Evolutionary conservation across 352 stramenopile species (phyloP).

Genomic region (Phytophthora syringae): DNA sequence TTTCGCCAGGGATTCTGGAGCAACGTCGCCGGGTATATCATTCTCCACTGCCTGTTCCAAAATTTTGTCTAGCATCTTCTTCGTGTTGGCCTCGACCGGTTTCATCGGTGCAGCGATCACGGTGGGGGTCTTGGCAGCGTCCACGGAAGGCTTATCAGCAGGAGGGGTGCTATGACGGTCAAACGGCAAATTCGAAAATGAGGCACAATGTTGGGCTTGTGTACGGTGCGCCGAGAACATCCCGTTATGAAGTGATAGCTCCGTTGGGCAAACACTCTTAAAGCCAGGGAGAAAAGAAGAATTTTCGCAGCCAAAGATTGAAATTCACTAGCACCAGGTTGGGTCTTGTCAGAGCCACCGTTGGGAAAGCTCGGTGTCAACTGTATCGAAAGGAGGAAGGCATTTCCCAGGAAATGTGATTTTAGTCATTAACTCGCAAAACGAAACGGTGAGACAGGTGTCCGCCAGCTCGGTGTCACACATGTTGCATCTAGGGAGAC

Average conservation of each 20-base stretch:
- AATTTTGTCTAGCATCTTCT: neutral
- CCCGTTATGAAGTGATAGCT: no score
- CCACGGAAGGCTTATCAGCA: neutral
- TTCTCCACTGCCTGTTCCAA: neutral
- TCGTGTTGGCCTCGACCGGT: neutral
- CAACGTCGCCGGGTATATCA: no score
- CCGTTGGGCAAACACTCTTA: neutral
- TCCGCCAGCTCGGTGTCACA: neutral
- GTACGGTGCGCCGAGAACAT: neutral
- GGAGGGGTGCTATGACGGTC: neutral
- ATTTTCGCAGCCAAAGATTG: neutral
- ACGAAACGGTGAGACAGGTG: neutral
- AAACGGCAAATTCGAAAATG: neutral
- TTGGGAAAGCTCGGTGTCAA: neutral
- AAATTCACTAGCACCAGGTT: neutral
- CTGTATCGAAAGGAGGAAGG: neutral
- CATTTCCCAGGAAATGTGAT: neutral
- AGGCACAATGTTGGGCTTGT: neutral
- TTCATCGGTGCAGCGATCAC: neutral
- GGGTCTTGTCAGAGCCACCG: neutral
- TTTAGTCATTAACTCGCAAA: neutral
- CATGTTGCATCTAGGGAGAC: neutral
- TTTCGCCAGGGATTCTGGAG: neutral
- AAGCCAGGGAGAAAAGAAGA: neutral
- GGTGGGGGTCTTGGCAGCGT: neutral